These are phyloP conservation scores for Botrytis hyacinthi DNA, from an alignment of 2,329 filamentous ascomycete genomes.

Conservation along the genomic window DNA sequence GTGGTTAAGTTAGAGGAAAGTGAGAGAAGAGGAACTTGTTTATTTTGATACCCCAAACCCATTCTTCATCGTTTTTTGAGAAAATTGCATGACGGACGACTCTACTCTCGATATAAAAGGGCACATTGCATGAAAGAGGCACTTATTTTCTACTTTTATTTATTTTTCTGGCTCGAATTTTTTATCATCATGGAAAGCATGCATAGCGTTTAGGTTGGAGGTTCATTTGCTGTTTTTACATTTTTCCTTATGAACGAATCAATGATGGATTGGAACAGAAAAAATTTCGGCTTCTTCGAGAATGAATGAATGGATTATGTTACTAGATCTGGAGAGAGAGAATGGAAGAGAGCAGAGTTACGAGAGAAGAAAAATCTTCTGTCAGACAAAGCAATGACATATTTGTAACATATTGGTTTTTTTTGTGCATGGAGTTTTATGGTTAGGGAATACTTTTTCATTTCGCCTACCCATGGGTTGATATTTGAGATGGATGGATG, in stretches of 20 bases:
- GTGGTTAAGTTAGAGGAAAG: conserved; percentile 1
- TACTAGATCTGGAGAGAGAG: conserved; percentile 5
- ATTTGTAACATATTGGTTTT: conserved; percentile 12
- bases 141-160: conserved; percentile 16
- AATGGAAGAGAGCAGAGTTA: background rate
- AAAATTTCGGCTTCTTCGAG: conserved; percentile 4
- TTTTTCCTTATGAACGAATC: conserved; percentile 12
- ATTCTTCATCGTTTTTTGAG: conserved; percentile 17
- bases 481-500: conserved; percentile 4
- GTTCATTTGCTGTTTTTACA: conserved; percentile 6
- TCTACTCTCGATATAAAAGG: conserved; percentile 15
- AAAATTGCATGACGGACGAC: conserved; percentile 15
- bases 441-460: conserved; percentile 10
- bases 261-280: conserved; percentile 14
- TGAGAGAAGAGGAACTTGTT: conserved; percentile 16
- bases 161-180: background rate
- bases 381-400: conserved; percentile 10
- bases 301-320: conserved; percentile 16
- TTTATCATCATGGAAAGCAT: conserved; percentile 14
- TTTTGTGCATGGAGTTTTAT: conserved; percentile 12
- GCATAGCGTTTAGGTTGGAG: conserved; percentile 19
- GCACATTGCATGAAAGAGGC: conserved; percentile 3
- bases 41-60: conserved; percentile 21
- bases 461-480: conserved; percentile 8
- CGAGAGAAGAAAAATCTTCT: background rate